These are phyloP conservation scores for Danielia reshetovae DNA, from an alignment of 805 yeast genomes.

Conservation along the genomic window DNA sequence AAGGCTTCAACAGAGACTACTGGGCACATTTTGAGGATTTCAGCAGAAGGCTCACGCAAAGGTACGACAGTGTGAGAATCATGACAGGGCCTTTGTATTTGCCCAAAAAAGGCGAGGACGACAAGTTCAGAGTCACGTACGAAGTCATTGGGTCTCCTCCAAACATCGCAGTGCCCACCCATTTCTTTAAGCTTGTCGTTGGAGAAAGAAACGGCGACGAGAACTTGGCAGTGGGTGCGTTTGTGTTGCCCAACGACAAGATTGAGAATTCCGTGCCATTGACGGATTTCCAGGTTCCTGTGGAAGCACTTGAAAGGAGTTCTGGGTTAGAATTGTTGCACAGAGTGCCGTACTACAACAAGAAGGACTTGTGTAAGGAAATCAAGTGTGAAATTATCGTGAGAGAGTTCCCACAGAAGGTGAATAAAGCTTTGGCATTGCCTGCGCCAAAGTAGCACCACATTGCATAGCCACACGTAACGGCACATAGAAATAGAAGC, in stretches of 20 bases:
- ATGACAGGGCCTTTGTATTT: constrained; percentile 92
- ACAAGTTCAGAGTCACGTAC: constrained; percentile 78
- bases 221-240: constrained; percentile 77
- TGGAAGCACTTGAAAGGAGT: constrained; percentile 83
- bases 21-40: constrained; percentile 98
- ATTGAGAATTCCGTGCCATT: constrained; percentile 72
- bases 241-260: constrained; percentile 85
- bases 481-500: not conserved
- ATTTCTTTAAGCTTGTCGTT: constrained; percentile 85
- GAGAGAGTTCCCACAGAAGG: constrained; percentile 65
- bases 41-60: constrained; percentile 68
- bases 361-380: constrained; percentile 72
- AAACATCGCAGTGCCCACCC: constrained; percentile 94
- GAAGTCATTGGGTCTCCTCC: constrained; percentile 98
- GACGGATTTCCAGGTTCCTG: constrained; percentile 76
- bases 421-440: constrained; percentile 12
- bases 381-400: constrained; percentile 76
- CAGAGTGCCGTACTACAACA: constrained; percentile 53
- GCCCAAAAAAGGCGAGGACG: constrained; percentile 77
- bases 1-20: constrained; percentile 92
- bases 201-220: constrained; percentile 58
- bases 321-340: constrained; percentile 80
- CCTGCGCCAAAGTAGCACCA: constrained; percentile 2
- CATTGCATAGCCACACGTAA: no score
- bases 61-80: constrained; percentile 72